Evolutionary conservation across 345 rosid genomes (phyloP), one percentile per base, ranked within the genome.

Genomic region (Populus alba): DNA sequence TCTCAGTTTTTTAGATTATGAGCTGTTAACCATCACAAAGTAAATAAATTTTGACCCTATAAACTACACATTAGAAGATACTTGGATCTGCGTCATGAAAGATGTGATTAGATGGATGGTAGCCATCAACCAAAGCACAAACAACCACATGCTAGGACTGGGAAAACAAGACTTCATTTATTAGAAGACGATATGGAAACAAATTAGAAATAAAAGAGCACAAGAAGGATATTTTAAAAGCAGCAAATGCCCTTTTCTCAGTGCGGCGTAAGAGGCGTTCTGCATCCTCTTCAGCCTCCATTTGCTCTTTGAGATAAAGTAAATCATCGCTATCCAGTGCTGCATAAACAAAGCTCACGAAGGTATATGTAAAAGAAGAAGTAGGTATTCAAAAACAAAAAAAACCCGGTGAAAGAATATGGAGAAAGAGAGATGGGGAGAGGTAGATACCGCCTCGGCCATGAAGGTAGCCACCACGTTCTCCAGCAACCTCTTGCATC

Each of bases 401-500:
- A 45, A 61, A 11, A 68, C 29, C 3, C 17, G 5, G 17, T 10
- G 18, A 66, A 29, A 27, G 35, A 27, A 11, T 33, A 29, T n/a
- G 13, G 61, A 77, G 35, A 43, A 49, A n/a, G 39, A 66, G 29
- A 41, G 57, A 49, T 63, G 51, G 43, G 78, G 38, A 47, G 5
- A 62, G 49, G 39, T 9, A 27, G 75, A 38, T 92, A 94, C 99
- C 99, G 82, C 99, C 99, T 57, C 99, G 87, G 22, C 99, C 99
- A 79, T 96, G 99, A 83, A 96, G 99, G 80, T 96, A 94, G 77
- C 99, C 99, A 18, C 99, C 99, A 75, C 98, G 98, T 80, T 96
- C 99, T 83, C 99, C 99, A 78, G 99, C 99, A 87, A 94, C 98
- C 84, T 96, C 99, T 88, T 96, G 99, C 99, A 96, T 96, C 99